These are phyloP conservation scores for Yamadazyma aaseri DNA, from an alignment of 1,139 yeast species.

Conservation along the genomic window DNA sequence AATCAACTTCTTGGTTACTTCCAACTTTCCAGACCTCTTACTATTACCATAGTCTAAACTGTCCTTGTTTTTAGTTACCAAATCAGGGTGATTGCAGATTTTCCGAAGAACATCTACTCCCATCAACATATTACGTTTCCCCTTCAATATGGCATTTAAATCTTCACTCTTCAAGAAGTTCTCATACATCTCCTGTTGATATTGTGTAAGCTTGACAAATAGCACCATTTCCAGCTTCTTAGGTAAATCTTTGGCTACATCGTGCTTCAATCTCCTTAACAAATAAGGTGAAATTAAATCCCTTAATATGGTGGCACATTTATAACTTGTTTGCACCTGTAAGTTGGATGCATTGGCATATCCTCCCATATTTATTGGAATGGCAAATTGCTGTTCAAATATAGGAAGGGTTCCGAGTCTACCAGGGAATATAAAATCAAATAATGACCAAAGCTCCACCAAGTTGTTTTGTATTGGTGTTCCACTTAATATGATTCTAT, in stretches of 20 bases:
- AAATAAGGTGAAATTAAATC: constrained; percentile 89
- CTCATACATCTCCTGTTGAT: constrained; percentile 72
- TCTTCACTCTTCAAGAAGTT: constrained; percentile 77
- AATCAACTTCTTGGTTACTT: constrained; percentile 75
- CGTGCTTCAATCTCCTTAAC: constrained; percentile 81
- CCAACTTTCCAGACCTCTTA: constrained; percentile 82
- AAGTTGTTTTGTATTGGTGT: constrained; percentile 95
- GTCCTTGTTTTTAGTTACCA: constrained; percentile 48
- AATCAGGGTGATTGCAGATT: constrained; percentile 94
- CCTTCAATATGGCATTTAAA: constrained; percentile 65
- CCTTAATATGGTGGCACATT: constrained; percentile 88
- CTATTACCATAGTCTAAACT: constrained; percentile 64
- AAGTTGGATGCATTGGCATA: constrained; percentile 95
- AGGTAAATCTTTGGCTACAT: constrained; percentile 96
- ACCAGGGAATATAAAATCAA: constrained; percentile 95
- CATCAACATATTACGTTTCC: constrained; percentile 76
- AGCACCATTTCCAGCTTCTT: constrained; percentile 91
- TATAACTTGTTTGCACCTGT: constrained; percentile 94
- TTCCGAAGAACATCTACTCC: constrained; percentile 90
- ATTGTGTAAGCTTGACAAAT: constrained; percentile 79
- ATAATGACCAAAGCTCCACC: constrained; percentile 88
- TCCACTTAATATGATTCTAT: constrained; percentile 86
- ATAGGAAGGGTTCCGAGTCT: constrained; percentile 92
- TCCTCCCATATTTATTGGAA: constrained; percentile 96
- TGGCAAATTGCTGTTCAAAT: constrained; percentile 86